Evolutionary conservation across 2,329 filamentous ascomycete species (phyloP).

Genomic region (Didymella pomorum): DNA sequence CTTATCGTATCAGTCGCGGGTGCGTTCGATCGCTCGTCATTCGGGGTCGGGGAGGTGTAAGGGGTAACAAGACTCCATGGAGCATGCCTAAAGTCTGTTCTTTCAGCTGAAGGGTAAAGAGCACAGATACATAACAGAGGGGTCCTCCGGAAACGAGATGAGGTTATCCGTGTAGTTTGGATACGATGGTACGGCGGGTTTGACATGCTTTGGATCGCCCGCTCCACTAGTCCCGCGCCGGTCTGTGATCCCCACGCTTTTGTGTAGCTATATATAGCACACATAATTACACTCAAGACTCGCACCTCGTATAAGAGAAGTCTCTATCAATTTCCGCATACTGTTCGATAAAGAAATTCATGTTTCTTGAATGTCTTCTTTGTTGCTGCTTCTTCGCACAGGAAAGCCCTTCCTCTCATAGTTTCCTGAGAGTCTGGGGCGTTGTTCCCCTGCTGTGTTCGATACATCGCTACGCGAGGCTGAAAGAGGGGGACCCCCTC

Average conservation of each 20-base stretch:
- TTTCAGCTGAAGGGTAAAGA: constrained; percentile 21
- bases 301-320: constrained; percentile 10
- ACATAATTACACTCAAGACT: constrained; percentile 6
- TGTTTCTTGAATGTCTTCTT: constrained; percentile 1
- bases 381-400: background rate
- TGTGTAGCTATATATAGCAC: constrained; percentile 15
- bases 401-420: background rate
- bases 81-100: constrained; percentile 27
- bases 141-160: constrained; percentile 3
- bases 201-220: constrained; percentile 17
- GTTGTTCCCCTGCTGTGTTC: constrained; percentile 5
- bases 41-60: constrained; percentile 14
- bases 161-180: constrained; percentile 11
- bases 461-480: constrained; percentile 10
- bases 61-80: constrained; percentile 19
- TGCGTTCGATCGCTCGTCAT: constrained; percentile 3
- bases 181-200: constrained; percentile 9
- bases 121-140: constrained; percentile 16
- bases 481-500: constrained; percentile 7
- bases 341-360: background rate
- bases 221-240: constrained; percentile 16
- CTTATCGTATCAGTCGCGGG: constrained; percentile 2
- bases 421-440: background rate
- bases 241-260: constrained; percentile 19
- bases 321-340: constrained; percentile 5